These are phyloP conservation scores for Didymella pinodella DNA, from an alignment of 2,329 filamentous ascomycete species.

Conservation along the genomic window DNA sequence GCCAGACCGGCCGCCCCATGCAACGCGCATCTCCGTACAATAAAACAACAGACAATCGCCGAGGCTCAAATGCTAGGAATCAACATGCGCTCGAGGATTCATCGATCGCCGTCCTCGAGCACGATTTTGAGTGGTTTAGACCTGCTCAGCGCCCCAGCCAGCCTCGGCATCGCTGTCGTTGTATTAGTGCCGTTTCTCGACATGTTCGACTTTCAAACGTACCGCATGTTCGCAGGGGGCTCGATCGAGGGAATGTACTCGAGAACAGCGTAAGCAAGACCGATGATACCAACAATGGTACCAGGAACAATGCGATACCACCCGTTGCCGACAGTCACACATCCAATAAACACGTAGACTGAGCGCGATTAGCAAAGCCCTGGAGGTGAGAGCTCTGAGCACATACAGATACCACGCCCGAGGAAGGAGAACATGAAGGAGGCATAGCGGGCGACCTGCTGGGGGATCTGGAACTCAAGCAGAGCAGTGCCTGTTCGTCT, in stretches of 20 bases:
- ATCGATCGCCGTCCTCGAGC: slow-evolving; percentile 39
- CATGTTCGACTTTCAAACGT: slow-evolving; percentile 16
- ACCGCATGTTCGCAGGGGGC: slow-evolving; percentile 63
- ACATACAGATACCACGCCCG: slow-evolving; percentile 90
- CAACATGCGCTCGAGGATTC: slow-evolving; percentile 28
- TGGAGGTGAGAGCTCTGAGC: background rate
- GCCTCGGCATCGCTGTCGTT: slow-evolving; percentile 58
- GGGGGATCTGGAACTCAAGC: slow-evolving; percentile 90
- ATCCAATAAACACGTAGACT: slow-evolving; percentile 98
- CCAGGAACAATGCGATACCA: slow-evolving; percentile 78
- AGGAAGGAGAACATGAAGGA: slow-evolving; percentile 98
- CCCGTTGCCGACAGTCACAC: slow-evolving; percentile 75
- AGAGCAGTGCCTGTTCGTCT: slow-evolving; percentile 66
- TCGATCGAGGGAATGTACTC: slow-evolving; percentile 62
- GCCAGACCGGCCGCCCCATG: slow-evolving; percentile 20
- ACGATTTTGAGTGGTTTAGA: slow-evolving; percentile 43
- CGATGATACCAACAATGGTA: slow-evolving; percentile 77
- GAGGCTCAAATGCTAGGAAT: slow-evolving; percentile 16
- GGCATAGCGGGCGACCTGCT: slow-evolving; percentile 90
- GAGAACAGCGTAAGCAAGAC: slow-evolving; percentile 72
- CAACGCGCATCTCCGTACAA: slow-evolving; percentile 28
- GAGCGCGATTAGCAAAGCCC: slow-evolving; percentile 21
- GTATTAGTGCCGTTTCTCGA: slow-evolving; percentile 10
- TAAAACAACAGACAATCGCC: slow-evolving; percentile 12
- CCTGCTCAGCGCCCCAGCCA: slow-evolving; percentile 63